Evolutionary conservation across 305 asterid genomes (phyloP).

Genomic region (Plantago lanceolata): DNA sequence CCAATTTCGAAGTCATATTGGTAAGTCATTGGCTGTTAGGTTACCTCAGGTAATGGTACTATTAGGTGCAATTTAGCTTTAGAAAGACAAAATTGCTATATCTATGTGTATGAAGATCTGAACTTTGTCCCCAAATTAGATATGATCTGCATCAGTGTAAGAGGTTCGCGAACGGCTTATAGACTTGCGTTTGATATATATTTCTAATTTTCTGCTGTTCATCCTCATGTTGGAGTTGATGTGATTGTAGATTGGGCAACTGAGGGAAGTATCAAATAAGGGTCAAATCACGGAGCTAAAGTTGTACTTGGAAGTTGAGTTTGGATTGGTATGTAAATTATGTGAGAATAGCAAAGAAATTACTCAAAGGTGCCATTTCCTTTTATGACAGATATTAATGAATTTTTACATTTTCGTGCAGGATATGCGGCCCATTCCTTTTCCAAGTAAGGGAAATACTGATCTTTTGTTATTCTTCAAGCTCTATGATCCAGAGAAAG

Average conservation of each 20-base stretch:
- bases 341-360: slow-evolving; percentile 1
- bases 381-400: background rate
- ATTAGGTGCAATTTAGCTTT: background rate
- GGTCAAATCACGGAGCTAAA: slow-evolving; percentile 54
- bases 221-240: slow-evolving; percentile 1
- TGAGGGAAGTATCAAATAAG: slow-evolving; percentile 57
- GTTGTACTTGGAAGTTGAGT: slow-evolving; percentile 59
- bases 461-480: slow-evolving; percentile 62
- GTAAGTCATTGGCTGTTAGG: background rate
- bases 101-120: background rate
- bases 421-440: slow-evolving; percentile 49
- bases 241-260: slow-evolving; percentile 54
- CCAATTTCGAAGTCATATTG: background rate
- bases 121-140: background rate
- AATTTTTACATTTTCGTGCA: slow-evolving; percentile 25
- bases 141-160: background rate
- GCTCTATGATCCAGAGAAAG: slow-evolving; percentile 59
- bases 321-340: slow-evolving; percentile 37
- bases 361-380: background rate
- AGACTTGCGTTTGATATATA: background rate
- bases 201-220: background rate
- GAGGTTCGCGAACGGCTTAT: no score
- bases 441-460: slow-evolving; percentile 45
- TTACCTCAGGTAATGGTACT: background rate
- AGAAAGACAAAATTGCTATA: background rate